A percentile compares a stretch with the other conserved stretches of the same genome.
Conservation (phyloP, 2,329 filamentous ascomycete genomes). For the Fusarium pilosicola region DNA sequence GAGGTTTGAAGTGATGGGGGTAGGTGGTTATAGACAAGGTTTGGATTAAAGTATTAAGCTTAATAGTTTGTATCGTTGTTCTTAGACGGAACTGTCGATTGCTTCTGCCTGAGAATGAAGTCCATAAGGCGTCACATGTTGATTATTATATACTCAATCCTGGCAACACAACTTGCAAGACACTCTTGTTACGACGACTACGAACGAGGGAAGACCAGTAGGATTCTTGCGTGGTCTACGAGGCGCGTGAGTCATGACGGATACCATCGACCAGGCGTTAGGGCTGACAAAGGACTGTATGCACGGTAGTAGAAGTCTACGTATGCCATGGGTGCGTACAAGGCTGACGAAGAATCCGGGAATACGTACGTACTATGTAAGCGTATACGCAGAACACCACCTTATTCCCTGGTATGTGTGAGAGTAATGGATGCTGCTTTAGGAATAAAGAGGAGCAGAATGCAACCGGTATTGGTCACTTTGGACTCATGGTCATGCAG, state of each 20-base stretch:
- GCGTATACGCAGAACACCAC: not conserved
- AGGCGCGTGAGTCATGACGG: constrained; percentile 43
- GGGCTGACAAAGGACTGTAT: constrained; percentile 4
- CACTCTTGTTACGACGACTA: not conserved
- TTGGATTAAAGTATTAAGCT: constrained; percentile 5
- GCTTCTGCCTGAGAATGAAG: constrained; percentile 21
- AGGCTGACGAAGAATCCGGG: constrained; percentile 28
- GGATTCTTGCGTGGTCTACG: constrained; percentile 20
- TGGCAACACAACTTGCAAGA: not conserved
- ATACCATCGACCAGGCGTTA: constrained; percentile 11
- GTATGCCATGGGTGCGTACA: constrained; percentile 13
- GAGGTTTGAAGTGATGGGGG: not conserved
- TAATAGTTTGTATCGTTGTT: not conserved
- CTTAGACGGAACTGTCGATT: not conserved
- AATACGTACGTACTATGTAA: constrained; percentile 10
- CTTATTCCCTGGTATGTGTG: not conserved
- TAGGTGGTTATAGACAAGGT: not conserved
- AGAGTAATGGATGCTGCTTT: not conserved
- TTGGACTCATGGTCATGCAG: not conserved
- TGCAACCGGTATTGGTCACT: constrained; percentile 4
- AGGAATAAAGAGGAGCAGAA: not conserved
- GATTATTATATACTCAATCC: constrained; percentile 37
- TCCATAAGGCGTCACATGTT: not conserved
- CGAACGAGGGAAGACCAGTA: not conserved
- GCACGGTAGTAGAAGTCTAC: not conserved